Percentiles rank a stretch among this genome's conserved stretches.
These are phyloP conservation scores for Penicillium goetzii DNA, from an alignment of 495 filamentous ascomycete species.

Conservation along the genomic window DNA sequence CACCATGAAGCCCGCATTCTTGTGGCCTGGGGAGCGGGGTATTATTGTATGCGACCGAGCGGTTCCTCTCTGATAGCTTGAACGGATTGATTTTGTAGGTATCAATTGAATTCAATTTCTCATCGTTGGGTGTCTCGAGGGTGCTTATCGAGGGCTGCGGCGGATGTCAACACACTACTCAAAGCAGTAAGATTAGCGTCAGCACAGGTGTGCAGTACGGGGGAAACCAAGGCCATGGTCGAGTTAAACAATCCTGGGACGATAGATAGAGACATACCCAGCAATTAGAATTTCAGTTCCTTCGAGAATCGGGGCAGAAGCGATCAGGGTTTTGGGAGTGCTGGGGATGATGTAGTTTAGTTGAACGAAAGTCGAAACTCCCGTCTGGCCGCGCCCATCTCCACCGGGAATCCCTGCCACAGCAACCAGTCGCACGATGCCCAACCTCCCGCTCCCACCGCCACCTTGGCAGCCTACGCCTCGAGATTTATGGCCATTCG, in stretches of 20 bases:
- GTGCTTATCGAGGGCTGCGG: constrained; percentile 18
- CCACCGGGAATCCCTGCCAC: constrained; percentile 44
- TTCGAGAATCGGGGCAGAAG: constrained; percentile 24
- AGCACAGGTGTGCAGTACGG: constrained; percentile 3
- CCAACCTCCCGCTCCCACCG: constrained; percentile 24
- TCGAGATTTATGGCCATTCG: neutral
- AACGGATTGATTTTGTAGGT: neutral
- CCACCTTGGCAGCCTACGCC: neutral
- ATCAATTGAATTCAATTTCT: constrained; percentile 15
- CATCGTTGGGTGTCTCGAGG: constrained; percentile 19
- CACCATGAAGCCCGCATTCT: constrained; percentile 47
- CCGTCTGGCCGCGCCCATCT: constrained; percentile 16
- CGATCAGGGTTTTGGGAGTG: constrained; percentile 20
- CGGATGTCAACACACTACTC: constrained; percentile 48
- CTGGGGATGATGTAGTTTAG: constrained; percentile 23
- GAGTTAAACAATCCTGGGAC: neutral
- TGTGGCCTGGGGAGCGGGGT: constrained; percentile 15
- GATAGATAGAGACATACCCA: neutral
- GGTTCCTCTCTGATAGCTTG: neutral
- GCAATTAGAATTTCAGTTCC: neutral
- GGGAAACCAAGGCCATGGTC: neutral
- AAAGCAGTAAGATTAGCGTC: constrained; percentile 36
- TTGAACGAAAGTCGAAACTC: constrained; percentile 3
- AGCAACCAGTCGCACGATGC: constrained; percentile 39
- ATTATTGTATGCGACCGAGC: constrained; percentile 13